Conservation (phyloP, 2,329 filamentous ascomycete genomes). For the Cladosporium sp. region DNA sequence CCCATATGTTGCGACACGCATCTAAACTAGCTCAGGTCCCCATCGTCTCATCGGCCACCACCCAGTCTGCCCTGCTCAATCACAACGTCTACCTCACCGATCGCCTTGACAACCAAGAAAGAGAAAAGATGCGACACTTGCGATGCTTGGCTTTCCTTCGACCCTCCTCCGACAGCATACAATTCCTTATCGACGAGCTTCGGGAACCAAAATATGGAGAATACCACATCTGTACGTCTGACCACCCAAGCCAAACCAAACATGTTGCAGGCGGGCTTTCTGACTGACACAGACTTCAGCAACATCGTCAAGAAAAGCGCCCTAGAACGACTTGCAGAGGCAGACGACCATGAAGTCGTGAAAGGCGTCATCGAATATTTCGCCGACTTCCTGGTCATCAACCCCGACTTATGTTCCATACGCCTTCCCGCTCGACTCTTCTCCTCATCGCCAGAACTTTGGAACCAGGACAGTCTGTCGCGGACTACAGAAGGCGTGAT, state of each 20-base stretch:
- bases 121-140: slow-evolving; percentile 97
- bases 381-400: slow-evolving; percentile 91
- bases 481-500: slow-evolving; percentile 82
- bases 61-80: slow-evolving; percentile 88
- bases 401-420: slow-evolving; percentile 65
- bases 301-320: slow-evolving; percentile 97
- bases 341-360: slow-evolving; percentile 95
- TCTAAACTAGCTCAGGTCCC: slow-evolving; percentile 54
- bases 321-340: slow-evolving; percentile 87
- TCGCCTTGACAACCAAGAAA: slow-evolving; percentile 78
- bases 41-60: slow-evolving; percentile 91
- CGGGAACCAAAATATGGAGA: slow-evolving; percentile 96
- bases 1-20: slow-evolving; percentile 15
- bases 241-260: slow-evolving; percentile 16
- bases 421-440: slow-evolving; percentile 28
- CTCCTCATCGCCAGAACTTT: slow-evolving; percentile 61
- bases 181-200: slow-evolving; percentile 89
- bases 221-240: slow-evolving; percentile 70
- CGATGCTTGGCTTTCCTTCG: slow-evolving; percentile 90
- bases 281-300: slow-evolving; percentile 66
- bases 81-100: slow-evolving; percentile 98
- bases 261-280: slow-evolving; percentile 19
- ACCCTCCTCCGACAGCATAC: slow-evolving; percentile 86
- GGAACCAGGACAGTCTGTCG: slow-evolving; percentile 85
- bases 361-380: slow-evolving; percentile 93